Evolutionary conservation across 2,329 filamentous ascomycete genomes (phyloP).

Genomic region (Alternaria sp.): DNA sequence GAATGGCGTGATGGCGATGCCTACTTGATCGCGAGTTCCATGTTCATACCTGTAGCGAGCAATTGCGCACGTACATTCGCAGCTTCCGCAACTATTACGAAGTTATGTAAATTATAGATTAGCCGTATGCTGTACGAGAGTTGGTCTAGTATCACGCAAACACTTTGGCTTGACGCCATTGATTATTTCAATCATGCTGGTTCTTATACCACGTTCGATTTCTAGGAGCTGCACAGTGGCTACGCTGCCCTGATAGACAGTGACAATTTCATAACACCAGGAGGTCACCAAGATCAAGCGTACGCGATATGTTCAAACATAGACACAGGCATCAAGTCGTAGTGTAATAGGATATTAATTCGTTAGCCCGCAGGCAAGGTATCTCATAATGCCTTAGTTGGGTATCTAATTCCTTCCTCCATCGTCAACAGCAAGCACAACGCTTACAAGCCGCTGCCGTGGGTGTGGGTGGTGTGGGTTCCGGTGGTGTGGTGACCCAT

Average conservation of each 20-base stretch:
- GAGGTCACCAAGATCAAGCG: not conserved
- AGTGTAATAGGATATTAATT: slow-evolving; percentile 6
- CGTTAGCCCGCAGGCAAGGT: slow-evolving; percentile 27
- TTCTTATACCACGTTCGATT: not conserved
- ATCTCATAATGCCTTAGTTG: slow-evolving; percentile 21
- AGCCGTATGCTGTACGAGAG: not conserved
- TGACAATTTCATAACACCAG: not conserved
- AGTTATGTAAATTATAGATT: not conserved
- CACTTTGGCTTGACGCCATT: not conserved
- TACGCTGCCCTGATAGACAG: not conserved
- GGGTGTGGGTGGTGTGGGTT: slow-evolving; percentile 7
- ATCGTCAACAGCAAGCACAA: not conserved
- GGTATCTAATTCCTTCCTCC: not conserved
- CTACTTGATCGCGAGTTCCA: slow-evolving; percentile 23
- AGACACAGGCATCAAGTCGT: not conserved
- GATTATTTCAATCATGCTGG: not conserved
- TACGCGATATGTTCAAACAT: not conserved
- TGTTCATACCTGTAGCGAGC: not conserved
- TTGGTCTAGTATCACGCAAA: not conserved
- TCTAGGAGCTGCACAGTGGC: not conserved
- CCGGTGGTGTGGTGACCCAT: slow-evolving; percentile 50
- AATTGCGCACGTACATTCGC: not conserved
- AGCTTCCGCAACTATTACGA: not conserved
- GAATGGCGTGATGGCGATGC: slow-evolving; percentile 37
- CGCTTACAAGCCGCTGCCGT: not conserved